Percentiles rank a stretch among this genome's conserved stretches.
These are phyloP conservation scores for Stygiomarasmius scandens DNA, from an alignment of 1,284 basidiomycete species.

Conservation along the genomic window DNA sequence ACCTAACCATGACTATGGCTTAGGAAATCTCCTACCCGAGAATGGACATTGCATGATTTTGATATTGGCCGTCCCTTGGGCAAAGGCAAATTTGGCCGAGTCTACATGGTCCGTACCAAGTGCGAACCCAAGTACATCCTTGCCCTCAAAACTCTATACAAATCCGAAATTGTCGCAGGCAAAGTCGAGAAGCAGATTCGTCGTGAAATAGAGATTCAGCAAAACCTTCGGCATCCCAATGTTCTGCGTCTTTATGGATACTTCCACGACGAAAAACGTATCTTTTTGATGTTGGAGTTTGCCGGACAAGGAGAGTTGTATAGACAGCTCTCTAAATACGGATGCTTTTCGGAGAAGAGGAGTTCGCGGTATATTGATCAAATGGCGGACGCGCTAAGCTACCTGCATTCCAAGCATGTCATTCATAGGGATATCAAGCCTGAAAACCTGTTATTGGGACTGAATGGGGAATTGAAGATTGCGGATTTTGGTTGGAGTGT, in stretches of 20 bases:
- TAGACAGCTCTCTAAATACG: slow-evolving; percentile 88
- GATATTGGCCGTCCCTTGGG: slow-evolving; percentile 95
- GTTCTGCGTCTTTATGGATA: slow-evolving; percentile 81
- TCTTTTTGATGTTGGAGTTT: slow-evolving; percentile 71
- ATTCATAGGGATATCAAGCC: slow-evolving; percentile 99
- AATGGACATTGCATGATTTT: slow-evolving; percentile 86
- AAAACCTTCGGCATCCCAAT: slow-evolving; percentile 93
- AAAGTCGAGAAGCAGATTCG: slow-evolving; percentile 69
- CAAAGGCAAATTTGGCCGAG: slow-evolving; percentile 98
- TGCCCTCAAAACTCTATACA: slow-evolving; percentile 96
- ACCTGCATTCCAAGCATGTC: slow-evolving; percentile 95
- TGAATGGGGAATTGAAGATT: slow-evolving; percentile 98
- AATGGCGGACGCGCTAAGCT: slow-evolving; percentile 95
- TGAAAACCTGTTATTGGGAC: slow-evolving; percentile 93
- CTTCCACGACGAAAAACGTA: slow-evolving; percentile 68
- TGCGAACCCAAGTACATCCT: slow-evolving; percentile 87
- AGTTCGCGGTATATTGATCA: slow-evolving; percentile 85
- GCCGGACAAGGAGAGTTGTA: slow-evolving; percentile 76
- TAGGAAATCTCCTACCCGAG: slow-evolving; percentile 70
- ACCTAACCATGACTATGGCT: too few relatives aligned
- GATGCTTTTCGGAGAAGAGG: slow-evolving; percentile 15
- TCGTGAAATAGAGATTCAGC: slow-evolving; percentile 98
- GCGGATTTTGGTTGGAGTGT: slow-evolving; percentile 99
- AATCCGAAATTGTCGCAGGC: slow-evolving; percentile 58
- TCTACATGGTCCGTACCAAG: slow-evolving; percentile 97